These are phyloP conservation scores for Aphanomyces astaci DNA, from an alignment of 352 stramenopile genomes.

Conservation along the genomic window DNA sequence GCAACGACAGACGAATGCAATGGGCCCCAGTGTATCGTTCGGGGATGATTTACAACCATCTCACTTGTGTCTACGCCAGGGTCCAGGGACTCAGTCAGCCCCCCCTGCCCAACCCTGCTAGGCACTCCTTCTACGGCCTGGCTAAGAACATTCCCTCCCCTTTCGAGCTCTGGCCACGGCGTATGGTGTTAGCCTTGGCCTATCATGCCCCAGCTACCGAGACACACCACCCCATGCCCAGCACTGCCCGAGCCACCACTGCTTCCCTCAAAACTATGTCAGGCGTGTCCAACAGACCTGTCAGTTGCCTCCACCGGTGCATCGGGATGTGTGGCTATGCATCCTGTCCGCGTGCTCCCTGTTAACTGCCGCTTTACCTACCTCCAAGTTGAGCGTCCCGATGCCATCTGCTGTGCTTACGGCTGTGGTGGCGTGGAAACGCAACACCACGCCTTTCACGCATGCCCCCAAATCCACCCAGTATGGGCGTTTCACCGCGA, in stretches of 20 bases:
- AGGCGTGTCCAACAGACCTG: background rate
- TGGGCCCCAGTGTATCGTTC: background rate
- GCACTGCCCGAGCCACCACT: background rate
- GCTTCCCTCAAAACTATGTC: background rate
- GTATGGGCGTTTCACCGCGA: background rate
- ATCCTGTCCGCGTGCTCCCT: background rate
- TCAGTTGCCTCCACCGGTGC: background rate
- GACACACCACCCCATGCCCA: background rate
- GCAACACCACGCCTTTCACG: background rate
- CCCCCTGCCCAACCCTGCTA: too few species aligned
- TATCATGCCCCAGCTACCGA: background rate
- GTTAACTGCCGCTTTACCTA: conserved; percentile 1
- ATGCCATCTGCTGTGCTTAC: background rate
- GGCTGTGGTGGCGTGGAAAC: background rate
- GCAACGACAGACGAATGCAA: background rate
- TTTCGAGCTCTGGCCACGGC: background rate
- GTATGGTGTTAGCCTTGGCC: background rate
- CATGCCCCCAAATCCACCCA: background rate
- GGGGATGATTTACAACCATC: background rate
- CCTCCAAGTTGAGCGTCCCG: background rate
- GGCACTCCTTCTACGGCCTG: background rate
- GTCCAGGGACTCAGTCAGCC: too few species aligned
- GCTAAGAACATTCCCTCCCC: background rate
- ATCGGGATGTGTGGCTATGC: conserved; percentile 4
- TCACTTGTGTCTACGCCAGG: too few species aligned